These are phyloP conservation scores for Zygoascus flipseniorum DNA, from an alignment of 805 yeast species.

Conservation along the genomic window DNA sequence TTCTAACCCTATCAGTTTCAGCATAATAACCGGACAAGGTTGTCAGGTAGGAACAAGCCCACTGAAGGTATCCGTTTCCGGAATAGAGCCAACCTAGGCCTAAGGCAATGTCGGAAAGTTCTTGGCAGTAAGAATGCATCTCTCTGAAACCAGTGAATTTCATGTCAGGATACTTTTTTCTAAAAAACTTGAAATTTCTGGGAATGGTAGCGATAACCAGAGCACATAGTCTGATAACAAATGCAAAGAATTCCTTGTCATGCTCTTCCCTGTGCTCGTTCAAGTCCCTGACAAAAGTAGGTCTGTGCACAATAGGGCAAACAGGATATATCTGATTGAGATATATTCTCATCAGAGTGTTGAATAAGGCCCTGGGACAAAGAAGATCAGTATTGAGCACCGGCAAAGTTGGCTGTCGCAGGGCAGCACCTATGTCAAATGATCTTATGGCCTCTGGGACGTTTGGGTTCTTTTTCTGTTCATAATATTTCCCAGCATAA, in stretches of 20 bases:
- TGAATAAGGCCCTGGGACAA: slow-evolving; percentile 3
- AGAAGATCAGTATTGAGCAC: slow-evolving; percentile 1
- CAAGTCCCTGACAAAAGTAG: slow-evolving; percentile 10
- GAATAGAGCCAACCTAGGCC: background rate
- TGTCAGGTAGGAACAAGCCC: background rate
- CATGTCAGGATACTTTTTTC: slow-evolving; percentile 6
- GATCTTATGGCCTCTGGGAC: background rate
- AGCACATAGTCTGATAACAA: slow-evolving; percentile 7
- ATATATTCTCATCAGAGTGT: slow-evolving; percentile 3
- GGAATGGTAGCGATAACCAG: slow-evolving; percentile 10
- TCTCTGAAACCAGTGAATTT: slow-evolving; percentile 2
- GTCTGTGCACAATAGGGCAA: slow-evolving; percentile 12
- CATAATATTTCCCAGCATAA: background rate
- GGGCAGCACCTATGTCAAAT: background rate
- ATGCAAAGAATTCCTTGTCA: slow-evolving; percentile 9
- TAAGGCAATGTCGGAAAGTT: background rate
- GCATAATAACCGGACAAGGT: background rate
- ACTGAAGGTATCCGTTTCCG: background rate
- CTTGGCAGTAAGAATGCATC: background rate
- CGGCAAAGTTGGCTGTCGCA: background rate
- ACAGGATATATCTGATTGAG: slow-evolving; percentile 9
- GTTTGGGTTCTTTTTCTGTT: background rate
- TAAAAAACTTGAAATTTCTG: slow-evolving; percentile 6
- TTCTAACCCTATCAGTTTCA: slow-evolving; percentile 8
- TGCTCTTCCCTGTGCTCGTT: slow-evolving; percentile 7